Evolutionary conservation across 768 basidiomycete genomes (phyloP).

Genomic region (Butyriboletus loyo): DNA sequence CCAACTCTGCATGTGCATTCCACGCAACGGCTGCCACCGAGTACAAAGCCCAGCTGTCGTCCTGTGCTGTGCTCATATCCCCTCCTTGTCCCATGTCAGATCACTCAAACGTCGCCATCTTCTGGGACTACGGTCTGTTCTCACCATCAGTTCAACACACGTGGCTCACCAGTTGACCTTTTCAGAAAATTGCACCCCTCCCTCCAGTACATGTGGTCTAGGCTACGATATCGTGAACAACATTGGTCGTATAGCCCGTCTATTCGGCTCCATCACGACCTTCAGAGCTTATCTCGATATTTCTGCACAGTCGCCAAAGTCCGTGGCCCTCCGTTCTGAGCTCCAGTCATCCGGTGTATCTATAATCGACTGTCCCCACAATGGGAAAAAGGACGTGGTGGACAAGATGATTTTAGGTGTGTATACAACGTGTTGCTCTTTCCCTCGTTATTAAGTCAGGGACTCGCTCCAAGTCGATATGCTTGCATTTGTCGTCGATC

Average conservation of each 20-base stretch:
- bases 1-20: constrained; percentile 12
- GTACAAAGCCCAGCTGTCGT: constrained; percentile 24
- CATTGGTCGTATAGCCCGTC: constrained; percentile 43
- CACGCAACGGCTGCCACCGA: constrained; percentile 8
- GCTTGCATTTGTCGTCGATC: constrained; percentile 64
- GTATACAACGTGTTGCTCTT: constrained; percentile 4
- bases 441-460: constrained; percentile 1
- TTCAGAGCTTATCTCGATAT: constrained; percentile 57
- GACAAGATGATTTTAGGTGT: constrained; percentile 48
- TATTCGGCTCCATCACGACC: constrained; percentile 44
- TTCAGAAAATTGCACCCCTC: constrained; percentile 31
- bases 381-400: constrained; percentile 36
- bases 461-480: constrained; percentile 53
- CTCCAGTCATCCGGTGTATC: constrained; percentile 46
- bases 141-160: neutral
- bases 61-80: constrained; percentile 8
- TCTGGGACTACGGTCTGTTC: constrained; percentile 36
- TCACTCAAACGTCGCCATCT: constrained; percentile 41
- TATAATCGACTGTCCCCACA: constrained; percentile 35
- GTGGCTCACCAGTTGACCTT: constrained; percentile 4
- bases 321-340: constrained; percentile 36
- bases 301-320: constrained; percentile 37
- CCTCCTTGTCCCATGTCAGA: constrained; percentile 32
- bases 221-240: constrained; percentile 43
- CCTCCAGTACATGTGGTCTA: constrained; percentile 33